Evolutionary conservation across 192 early-diverging fungal genomes (phyloP), one percentile per base, ranked within the genome.

Genomic region (Paraglomus brasilianum): DNA sequence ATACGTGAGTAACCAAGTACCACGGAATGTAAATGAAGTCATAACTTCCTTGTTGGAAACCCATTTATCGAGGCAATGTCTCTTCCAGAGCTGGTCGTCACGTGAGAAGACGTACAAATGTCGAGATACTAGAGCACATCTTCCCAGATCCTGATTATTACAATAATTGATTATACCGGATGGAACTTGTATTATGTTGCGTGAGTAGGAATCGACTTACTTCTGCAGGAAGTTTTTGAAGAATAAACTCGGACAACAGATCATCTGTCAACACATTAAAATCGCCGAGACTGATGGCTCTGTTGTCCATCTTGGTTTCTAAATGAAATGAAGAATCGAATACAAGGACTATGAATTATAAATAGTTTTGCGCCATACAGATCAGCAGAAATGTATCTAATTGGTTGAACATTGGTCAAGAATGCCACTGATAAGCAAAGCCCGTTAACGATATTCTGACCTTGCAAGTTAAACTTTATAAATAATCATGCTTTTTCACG

Each of bases 1-100:
- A 44, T 75, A 79, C 9, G 74, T 79, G 1, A 79, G 51, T 36
- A 79, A 66, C 77, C 77, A 79, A 8, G 41, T 71, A 10, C 77
- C 77, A 2, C 77, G 57, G 63, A 61, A 79, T 8, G 61, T 36
- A 13, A 79, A 55, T 1, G 72, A 55, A 13, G 51, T 61, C 11
- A 72, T 52, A 6, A 62, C 19, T 8, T 46, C 43, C 22, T 13
- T 15, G 14, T 49, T 39, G 21, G 49, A 39, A 22, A 59, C 62
- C 22, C 74, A 64, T 21, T 45, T 22, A 43, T 58, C 58, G 17
- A 79, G 73, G 44, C 69, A 75, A 30, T 75, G 43, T 21, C 55
- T 45, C 13, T 72, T 72, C 77, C 77, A 79, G 1, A 79, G 40
- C 24, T 65, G 53, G 42, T 79, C 74, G 43, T 79, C 75, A 10